phyloP scores from a whole-genome alignment of 495 filamentous ascomycete species.

The Endocarpon pusillum region DNA sequence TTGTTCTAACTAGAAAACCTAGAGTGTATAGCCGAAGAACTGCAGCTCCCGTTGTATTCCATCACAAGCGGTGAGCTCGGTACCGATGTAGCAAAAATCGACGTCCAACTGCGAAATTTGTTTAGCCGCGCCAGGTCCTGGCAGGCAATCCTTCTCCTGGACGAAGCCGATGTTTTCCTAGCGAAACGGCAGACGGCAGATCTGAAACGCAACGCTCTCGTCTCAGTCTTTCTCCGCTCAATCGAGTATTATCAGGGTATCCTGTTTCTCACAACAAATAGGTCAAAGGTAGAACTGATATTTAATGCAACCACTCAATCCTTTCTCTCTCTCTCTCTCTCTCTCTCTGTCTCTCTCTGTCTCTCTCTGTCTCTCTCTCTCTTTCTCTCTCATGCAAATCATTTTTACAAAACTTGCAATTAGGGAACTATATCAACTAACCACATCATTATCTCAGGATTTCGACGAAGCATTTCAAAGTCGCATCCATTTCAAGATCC shows the following conservation, averaged over 20 bases:
- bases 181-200: conserved; percentile 23
- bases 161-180: conserved; percentile 42
- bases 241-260: conserved; percentile 35
- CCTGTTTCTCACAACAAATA: conserved; percentile 1
- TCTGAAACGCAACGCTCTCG: conserved; percentile 30
- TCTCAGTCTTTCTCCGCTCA: conserved; percentile 29
- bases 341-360: background rate
- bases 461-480: background rate
- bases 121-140: background rate
- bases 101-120: background rate
- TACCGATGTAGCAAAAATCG: background rate
- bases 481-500: background rate
- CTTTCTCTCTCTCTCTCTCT: conserved; percentile 1
- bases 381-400: too few species aligned
- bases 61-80: background rate
- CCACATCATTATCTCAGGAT: too few species aligned
- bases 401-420: too few species aligned
- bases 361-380: background rate
- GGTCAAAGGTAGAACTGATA: too few species aligned
- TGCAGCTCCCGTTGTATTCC: background rate
- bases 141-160: conserved; percentile 20
- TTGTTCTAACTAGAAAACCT: conserved; percentile 22
- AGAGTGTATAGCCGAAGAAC: conserved; percentile 16
- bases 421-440: too few species aligned
- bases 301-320: background rate